Evolutionary conservation across 2,329 filamentous ascomycete genomes (phyloP).

Genomic region (Aureobasidium sp.): DNA sequence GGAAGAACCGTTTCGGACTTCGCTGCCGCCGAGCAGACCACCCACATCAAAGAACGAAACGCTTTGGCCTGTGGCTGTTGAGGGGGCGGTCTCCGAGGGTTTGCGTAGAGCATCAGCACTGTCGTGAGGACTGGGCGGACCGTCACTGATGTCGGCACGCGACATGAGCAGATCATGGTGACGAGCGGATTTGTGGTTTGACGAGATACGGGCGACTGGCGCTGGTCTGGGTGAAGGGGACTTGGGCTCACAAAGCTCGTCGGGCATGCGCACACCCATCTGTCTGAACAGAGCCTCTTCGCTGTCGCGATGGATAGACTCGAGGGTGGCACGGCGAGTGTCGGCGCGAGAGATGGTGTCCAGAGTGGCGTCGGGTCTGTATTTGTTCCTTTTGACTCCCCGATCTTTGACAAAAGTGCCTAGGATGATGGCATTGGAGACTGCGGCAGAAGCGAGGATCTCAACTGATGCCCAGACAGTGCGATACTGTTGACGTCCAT

Average conservation of each 20-base stretch:
- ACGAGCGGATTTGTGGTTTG: background rate
- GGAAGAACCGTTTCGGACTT: conserved; percentile 45
- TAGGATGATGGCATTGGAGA: conserved; percentile 82
- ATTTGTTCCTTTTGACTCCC: conserved; percentile 83
- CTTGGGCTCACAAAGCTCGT: conserved; percentile 38
- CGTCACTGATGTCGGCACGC: background rate
- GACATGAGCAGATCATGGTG: background rate
- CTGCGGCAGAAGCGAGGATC: conserved; percentile 77
- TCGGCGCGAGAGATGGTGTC: conserved; percentile 51
- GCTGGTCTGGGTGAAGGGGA: conserved; percentile 30
- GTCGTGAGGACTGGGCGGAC: conserved; percentile 11
- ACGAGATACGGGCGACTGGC: conserved; percentile 34
- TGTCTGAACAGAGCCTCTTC: conserved; percentile 84
- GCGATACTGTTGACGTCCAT: conserved; percentile 76
- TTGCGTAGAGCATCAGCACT: conserved; percentile 14
- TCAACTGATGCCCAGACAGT: conserved; percentile 86
- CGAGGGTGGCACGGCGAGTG: conserved; percentile 53
- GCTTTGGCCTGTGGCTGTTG: conserved; percentile 19
- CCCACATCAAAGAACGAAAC: conserved; percentile 78
- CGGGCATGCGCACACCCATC: conserved; percentile 61
- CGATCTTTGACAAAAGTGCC: conserved; percentile 89
- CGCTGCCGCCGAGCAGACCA: conserved; percentile 61
- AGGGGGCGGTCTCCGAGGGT: conserved; percentile 13
- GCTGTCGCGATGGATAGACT: conserved; percentile 64
- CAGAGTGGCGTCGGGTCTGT: conserved; percentile 50